phyloP scores from a whole-genome alignment of 495 filamentous ascomycete genomes.

The Hypomontagnella monticulosa region DNA sequence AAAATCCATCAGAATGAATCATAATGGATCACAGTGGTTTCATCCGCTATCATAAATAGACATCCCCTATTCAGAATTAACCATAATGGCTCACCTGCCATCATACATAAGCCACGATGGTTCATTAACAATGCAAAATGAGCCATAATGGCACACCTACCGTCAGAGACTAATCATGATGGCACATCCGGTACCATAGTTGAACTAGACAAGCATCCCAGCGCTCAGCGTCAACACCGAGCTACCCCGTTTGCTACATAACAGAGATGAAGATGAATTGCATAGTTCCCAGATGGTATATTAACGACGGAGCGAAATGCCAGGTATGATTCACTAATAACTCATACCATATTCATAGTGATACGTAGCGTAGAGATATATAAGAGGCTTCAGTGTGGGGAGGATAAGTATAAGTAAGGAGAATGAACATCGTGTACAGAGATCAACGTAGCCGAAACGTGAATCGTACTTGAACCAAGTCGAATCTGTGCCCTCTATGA shows the following conservation, averaged over 20 bases:
- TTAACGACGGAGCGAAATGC: too few species aligned
- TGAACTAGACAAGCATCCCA: constrained; percentile 25
- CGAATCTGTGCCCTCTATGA: background rate
- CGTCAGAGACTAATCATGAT: too few species aligned
- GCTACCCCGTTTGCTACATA: too few species aligned
- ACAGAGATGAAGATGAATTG: too few species aligned
- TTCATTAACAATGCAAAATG: too few species aligned
- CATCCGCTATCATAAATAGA: background rate
- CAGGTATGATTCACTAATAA: constrained; percentile 33
- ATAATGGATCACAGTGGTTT: constrained; percentile 22
- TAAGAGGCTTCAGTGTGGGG: background rate
- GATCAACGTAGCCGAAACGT: constrained; percentile 6
- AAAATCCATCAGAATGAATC: constrained; percentile 36
- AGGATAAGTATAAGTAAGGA: constrained; percentile 25
- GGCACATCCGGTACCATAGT: background rate
- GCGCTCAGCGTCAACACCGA: too few species aligned
- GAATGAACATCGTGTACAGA: constrained; percentile 8
- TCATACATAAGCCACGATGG: too few species aligned
- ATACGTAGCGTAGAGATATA: constrained; percentile 3
- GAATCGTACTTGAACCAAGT: constrained; percentile 9
- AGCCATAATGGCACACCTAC: too few species aligned
- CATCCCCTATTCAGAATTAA: too few species aligned
- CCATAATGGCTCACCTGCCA: too few species aligned
- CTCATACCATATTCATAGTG: constrained; percentile 27
- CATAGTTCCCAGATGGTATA: too few species aligned